These are phyloP conservation scores for Fimicolochytrium jonesii DNA, from an alignment of 192 early-diverging fungal genomes.

Conservation along the genomic window DNA sequence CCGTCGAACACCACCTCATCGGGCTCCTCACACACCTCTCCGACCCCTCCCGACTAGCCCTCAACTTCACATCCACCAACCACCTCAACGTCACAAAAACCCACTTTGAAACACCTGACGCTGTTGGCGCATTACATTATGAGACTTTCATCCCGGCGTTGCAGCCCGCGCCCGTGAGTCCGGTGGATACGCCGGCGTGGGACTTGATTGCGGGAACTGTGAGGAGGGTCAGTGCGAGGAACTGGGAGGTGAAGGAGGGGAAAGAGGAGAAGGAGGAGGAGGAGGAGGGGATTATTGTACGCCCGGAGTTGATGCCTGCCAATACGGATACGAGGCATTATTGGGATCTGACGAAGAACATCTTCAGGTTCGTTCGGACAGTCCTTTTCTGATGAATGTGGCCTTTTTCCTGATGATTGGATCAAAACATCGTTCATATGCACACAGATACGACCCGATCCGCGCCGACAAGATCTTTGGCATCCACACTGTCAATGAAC, in stretches of 20 bases:
- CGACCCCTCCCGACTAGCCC: not conserved
- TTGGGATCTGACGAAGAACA: conserved; percentile 34
- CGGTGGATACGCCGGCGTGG: conserved; percentile 17
- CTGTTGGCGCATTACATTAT: conserved; percentile 1
- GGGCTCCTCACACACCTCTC: conserved; percentile 18
- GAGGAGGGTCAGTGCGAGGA: conserved; percentile 21
- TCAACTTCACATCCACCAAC: conserved; percentile 9
- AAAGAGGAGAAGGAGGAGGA: not conserved
- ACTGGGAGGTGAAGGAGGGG: not conserved
- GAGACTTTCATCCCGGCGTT: conserved; percentile 20
- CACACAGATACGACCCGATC: conserved; percentile 23
- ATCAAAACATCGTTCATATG: not conserved
- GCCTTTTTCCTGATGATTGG: too few species aligned
- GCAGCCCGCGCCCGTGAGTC: conserved; percentile 30
- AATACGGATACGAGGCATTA: conserved; percentile 43
- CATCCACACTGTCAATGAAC: conserved; percentile 37
- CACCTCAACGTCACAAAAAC: not conserved
- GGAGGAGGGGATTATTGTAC: conserved; percentile 19
- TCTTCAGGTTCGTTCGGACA: conserved; percentile 28
- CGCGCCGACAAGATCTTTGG: conserved; percentile 11
- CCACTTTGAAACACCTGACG: not conserved
- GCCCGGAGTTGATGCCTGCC: conserved; percentile 33
- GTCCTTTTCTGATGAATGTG: not conserved
- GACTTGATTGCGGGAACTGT: conserved; percentile 34
- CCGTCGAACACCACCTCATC: conserved; percentile 12